phyloP scores from a whole-genome alignment of 371 early-diverging fungal genomes.

The Rhizopus delemar region DNA sequence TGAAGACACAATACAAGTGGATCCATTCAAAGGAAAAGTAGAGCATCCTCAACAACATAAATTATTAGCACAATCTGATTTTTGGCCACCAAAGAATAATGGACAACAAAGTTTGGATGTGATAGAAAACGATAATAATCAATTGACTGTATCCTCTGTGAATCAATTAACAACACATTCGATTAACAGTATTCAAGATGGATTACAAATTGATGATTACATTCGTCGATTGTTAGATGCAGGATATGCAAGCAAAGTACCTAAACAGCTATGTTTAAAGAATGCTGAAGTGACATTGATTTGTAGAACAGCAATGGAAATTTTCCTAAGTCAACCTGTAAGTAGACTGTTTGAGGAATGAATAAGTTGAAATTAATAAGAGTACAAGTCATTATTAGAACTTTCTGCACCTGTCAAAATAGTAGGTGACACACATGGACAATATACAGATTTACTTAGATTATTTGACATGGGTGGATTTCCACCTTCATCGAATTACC shows the following conservation, averaged over 20 bases:
- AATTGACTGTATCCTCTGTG: slow-evolving; percentile 45
- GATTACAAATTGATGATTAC: slow-evolving; percentile 75
- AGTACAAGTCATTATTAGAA: slow-evolving; percentile 77
- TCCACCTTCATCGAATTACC: slow-evolving; percentile 88
- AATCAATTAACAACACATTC: slow-evolving; percentile 50
- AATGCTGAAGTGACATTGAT: slow-evolving; percentile 87
- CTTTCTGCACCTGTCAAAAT: slow-evolving; percentile 95
- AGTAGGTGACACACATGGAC: slow-evolving; percentile 96
- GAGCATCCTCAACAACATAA: slow-evolving; percentile 46
- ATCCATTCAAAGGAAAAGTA: slow-evolving; percentile 41
- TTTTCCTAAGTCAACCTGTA: slow-evolving; percentile 89
- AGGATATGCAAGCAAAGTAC: slow-evolving; percentile 72
- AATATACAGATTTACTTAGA: slow-evolving; percentile 86
- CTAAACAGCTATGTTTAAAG: slow-evolving; percentile 75
- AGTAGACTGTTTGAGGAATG: slow-evolving; percentile 3
- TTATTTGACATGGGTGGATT: slow-evolving; percentile 93
- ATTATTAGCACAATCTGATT: slow-evolving; percentile 40
- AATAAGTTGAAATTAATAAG: background rate
- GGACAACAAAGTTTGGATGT: background rate
- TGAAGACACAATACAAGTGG: slow-evolving; percentile 30
- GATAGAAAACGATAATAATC: slow-evolving; percentile 27
- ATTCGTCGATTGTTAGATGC: slow-evolving; percentile 78
- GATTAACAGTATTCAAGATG: slow-evolving; percentile 29
- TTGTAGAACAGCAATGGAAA: slow-evolving; percentile 85
- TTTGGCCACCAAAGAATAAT: slow-evolving; percentile 35